Evolutionary conservation across 768 basidiomycete species (phyloP).

Genomic region (Cystofilobasidium ferigula): DNA sequence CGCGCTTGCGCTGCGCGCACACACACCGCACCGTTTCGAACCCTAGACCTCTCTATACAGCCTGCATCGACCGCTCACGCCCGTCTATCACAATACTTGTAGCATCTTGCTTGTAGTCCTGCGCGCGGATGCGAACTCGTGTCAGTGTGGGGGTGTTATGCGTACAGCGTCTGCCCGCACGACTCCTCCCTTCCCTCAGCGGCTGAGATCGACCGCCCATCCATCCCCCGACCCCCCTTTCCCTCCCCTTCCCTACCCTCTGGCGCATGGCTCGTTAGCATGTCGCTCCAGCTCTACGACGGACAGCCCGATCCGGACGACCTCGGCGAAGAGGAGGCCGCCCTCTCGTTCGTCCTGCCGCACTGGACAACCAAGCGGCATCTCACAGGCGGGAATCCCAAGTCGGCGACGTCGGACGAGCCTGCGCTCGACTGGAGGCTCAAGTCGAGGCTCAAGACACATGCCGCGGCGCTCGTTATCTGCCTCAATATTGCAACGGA

Average conservation of each 20-base stretch:
- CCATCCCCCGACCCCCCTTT: too few relatives aligned
- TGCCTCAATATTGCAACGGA: slow-evolving; percentile 97
- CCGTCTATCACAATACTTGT: too few relatives aligned
- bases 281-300: slow-evolving; percentile 7
- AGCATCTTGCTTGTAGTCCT: too few relatives aligned
- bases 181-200: too few relatives aligned
- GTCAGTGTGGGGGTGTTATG: too few relatives aligned
- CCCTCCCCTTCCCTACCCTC: not conserved
- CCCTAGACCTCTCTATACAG: too few relatives aligned
- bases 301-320: not conserved
- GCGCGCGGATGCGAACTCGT: too few relatives aligned
- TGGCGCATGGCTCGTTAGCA: not conserved
- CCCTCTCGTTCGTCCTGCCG: slow-evolving; percentile 31
- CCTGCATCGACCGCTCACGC: too few relatives aligned
- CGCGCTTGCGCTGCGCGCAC: too few relatives aligned
- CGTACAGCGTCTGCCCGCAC: too few relatives aligned
- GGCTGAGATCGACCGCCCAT: too few relatives aligned
- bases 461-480: slow-evolving; percentile 67
- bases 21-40: too few relatives aligned
- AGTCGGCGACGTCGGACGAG: slow-evolving; percentile 7
- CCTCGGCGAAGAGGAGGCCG: slow-evolving; percentile 20
- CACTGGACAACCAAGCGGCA: slow-evolving; percentile 57
- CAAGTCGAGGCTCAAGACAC: slow-evolving; percentile 79
- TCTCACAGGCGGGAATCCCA: slow-evolving; percentile 76
- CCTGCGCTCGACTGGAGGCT: slow-evolving; percentile 59